Base-by-base conservation (phyloP, 495 filamentous ascomycete genomes). In the Lichenothelia convexa region DNA sequence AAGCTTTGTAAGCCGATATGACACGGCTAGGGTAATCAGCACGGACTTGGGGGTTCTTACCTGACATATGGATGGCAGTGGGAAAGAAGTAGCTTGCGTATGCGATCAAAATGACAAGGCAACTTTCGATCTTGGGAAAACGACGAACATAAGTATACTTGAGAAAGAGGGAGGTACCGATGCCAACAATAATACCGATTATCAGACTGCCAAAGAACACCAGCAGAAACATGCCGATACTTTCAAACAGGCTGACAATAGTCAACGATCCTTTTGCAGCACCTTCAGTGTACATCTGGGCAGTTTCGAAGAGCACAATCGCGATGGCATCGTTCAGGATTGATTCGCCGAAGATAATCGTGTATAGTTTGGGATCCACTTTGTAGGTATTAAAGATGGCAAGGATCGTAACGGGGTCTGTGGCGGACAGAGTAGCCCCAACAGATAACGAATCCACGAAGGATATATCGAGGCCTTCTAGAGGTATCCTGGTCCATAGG, bases 341-440 rank as follows among this genome's bases (percentile, higher is more conserved):
- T 21, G 86, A 92, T 57, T 97, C 89, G 47, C 89, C 89, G 54
- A 97, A 97, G 40, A 97, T 95, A 45, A 95, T 68, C 5, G 89
- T 97, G 54, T 97, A 97, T 4, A 97, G 69, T 58, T 94, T 94
- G 7, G 89, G 89, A 54, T 97, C 89, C 35, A 97, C 89, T 58
- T 94, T 93, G 65, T 94, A 95, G 1, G 91, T 78, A 51, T 93
- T 97, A 72, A 97, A 97, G 39, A 97, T 97, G 35, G 89, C 89
- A 21, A 97, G 65, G 45, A 97, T 94, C 0, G 89, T 97, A 33
- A 97, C 85, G 0, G 89, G 89, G 50, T 97, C 89, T 0, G 89
- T 97, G 37, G 89, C 89, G 1, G 89, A 95, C 18, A 97, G 68
- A 0, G 89, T 95, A 16, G 89, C 89, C 34, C 89, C 89, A 15